Conservation (phyloP, 176 grass and related monocot species). For the Alopecurus myosuroides region DNA sequence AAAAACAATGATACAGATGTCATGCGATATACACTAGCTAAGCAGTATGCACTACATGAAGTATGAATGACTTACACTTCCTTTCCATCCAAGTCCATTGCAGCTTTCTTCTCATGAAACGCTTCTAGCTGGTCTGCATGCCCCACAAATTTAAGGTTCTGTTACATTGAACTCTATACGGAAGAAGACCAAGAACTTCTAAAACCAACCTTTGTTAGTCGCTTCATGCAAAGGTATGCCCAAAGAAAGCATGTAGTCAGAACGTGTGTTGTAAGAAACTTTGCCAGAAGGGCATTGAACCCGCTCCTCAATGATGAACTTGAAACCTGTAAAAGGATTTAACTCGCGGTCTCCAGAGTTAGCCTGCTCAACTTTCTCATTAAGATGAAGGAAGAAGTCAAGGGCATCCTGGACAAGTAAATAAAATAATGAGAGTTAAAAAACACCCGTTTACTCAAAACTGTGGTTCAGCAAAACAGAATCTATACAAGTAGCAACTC, state of each 20-base stretch:
- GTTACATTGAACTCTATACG: background rate
- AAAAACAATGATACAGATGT: background rate
- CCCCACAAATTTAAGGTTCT: conserved; percentile 36
- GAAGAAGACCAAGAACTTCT: background rate
- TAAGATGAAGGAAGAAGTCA: conserved; percentile 84
- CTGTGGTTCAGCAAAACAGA: background rate
- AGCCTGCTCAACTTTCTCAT: conserved; percentile 85
- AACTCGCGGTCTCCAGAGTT: conserved; percentile 62
- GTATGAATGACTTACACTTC: conserved; percentile 57
- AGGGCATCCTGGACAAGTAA: conserved; percentile 71
- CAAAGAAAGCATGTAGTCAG: conserved; percentile 79
- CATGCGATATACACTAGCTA: background rate
- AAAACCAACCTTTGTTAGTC: conserved; percentile 76
- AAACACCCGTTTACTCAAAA: background rate
- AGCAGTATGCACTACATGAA: background rate
- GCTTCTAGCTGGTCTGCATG: conserved; percentile 81
- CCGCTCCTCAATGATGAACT: conserved; percentile 87
- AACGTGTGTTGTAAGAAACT: conserved; percentile 90
- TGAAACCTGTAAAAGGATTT: conserved; percentile 75
- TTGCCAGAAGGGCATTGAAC: conserved; percentile 93
- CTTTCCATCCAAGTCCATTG: conserved; percentile 76
- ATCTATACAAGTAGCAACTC: background rate
- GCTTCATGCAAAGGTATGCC: conserved; percentile 86
- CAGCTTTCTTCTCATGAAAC: conserved; percentile 66
- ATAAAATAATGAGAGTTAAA: background rate